phyloP scores from a whole-genome alignment of 441 rosid genomes.

The Aleurites moluccanus region DNA sequence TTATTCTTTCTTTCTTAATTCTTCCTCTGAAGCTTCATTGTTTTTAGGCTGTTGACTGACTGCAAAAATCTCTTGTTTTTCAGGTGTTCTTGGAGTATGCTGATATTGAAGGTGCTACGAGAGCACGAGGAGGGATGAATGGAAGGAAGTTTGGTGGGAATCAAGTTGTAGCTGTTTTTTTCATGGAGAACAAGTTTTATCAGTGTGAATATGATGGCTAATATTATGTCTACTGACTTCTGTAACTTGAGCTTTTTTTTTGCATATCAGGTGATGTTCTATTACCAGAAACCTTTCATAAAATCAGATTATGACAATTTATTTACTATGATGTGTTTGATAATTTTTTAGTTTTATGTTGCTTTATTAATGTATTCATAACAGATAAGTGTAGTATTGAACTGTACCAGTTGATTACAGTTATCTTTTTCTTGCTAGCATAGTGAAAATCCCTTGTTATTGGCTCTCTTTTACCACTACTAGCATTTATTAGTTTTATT shows the following conservation, averaged over 20 bases:
- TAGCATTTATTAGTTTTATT: no score
- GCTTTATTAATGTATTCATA: background rate
- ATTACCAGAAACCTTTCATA: background rate
- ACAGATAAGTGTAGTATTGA: background rate
- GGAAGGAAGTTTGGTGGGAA: conserved; percentile 89
- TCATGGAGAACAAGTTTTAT: conserved; percentile 63
- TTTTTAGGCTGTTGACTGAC: no score
- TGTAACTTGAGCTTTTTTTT: no score
- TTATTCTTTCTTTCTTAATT: background rate
- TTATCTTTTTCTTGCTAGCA: background rate
- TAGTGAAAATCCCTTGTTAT: no score
- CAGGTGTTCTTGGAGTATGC: conserved; percentile 82
- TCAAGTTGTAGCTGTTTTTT: conserved; percentile 72
- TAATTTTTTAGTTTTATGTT: background rate
- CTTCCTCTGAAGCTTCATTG: background rate
- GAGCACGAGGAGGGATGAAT: conserved; percentile 71
- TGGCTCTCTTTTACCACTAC: no score
- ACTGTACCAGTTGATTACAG: background rate
- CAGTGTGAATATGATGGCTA: conserved; percentile 61
- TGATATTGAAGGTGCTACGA: conserved; percentile 58
- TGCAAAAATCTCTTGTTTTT: background rate
- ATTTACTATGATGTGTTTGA: no score
- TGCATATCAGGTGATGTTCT: background rate
- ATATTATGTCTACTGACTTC: no score
- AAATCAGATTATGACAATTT: background rate